These are phyloP conservation scores for Thelephora ganbajun DNA, from an alignment of 768 basidiomycete species.

Conservation along the genomic window DNA sequence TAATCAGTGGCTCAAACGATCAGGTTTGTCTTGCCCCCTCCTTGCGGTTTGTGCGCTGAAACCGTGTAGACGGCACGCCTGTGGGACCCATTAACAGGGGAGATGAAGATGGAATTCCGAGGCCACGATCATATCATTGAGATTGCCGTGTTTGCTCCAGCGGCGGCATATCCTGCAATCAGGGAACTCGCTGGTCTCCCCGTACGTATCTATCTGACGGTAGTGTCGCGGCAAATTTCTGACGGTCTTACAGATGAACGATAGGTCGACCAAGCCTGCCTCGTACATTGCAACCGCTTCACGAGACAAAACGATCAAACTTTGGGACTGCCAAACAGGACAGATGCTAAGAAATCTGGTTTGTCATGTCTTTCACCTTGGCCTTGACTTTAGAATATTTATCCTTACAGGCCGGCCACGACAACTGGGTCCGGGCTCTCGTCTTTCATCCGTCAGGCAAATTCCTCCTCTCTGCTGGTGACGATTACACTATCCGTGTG, in stretches of 20 bases:
- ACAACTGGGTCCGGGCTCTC: conserved; percentile 83
- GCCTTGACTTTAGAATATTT: conserved; percentile 4
- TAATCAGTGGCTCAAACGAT: conserved; percentile 78
- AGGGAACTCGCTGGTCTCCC: conserved; percentile 63
- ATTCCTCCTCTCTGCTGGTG: conserved; percentile 79
- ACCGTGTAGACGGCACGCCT: conserved; percentile 54
- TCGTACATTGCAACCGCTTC: conserved; percentile 69
- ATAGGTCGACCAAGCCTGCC: conserved; percentile 33
- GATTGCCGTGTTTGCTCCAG: conserved; percentile 67
- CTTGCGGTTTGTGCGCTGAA: conserved; percentile 10
- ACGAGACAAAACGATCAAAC: conserved; percentile 81
- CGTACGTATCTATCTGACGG: conserved; percentile 25
- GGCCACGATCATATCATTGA: conserved; percentile 86
- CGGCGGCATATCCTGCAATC: conserved; percentile 60
- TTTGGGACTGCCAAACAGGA: conserved; percentile 82
- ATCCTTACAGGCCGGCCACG: conserved; percentile 50
- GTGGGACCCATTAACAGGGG: conserved; percentile 60
- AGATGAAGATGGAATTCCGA: conserved; percentile 69
- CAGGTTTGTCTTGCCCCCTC: conserved; percentile 37
- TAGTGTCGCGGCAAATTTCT: neutral
- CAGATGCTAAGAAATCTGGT: conserved; percentile 71
- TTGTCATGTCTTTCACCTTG: conserved; percentile 11
- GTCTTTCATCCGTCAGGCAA: conserved; percentile 87
- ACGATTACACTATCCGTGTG: conserved; percentile 82
- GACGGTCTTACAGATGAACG: conserved; percentile 28